phyloP scores from a whole-genome alignment of 2,329 filamentous ascomycete species.

The Magnaporthiopsis poae region DNA sequence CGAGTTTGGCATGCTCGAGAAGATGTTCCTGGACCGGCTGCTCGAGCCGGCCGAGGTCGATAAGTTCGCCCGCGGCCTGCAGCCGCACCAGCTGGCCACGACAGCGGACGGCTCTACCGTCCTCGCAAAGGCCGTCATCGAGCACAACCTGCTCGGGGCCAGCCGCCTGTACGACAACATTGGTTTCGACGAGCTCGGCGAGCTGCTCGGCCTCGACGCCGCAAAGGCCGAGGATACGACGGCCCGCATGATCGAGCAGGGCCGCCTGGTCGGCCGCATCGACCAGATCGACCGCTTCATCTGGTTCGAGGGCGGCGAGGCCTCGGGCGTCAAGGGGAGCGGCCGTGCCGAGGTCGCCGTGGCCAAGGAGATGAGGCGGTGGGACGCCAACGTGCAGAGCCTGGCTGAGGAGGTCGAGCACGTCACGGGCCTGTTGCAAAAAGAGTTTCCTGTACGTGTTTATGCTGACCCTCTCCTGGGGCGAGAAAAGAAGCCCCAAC shows the following conservation, averaged over 20 bases:
- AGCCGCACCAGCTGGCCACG: constrained; percentile 79
- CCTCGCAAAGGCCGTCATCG: constrained; percentile 82
- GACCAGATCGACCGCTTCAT: constrained; percentile 87
- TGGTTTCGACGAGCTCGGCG: constrained; percentile 62
- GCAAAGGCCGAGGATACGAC: constrained; percentile 85
- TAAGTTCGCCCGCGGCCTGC: constrained; percentile 70
- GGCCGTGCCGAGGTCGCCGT: constrained; percentile 53
- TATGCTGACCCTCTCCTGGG: too few relatives aligned
- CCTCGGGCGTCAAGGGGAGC: constrained; percentile 58
- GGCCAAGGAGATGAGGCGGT: constrained; percentile 66
- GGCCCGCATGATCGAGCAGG: constrained; percentile 91
- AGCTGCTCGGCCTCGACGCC: constrained; percentile 65
- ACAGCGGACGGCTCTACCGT: constrained; percentile 89
- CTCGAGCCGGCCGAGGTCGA: constrained; percentile 73
- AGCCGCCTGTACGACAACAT: constrained; percentile 75
- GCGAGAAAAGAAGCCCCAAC: too few relatives aligned
- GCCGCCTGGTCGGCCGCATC: constrained; percentile 74
- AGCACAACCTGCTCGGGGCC: constrained; percentile 86
- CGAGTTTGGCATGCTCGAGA: constrained; percentile 84
- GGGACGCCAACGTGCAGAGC: constrained; percentile 81
- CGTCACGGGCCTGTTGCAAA: constrained; percentile 70
- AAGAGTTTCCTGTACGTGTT: constrained; percentile 58
- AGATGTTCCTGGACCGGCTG: constrained; percentile 89
- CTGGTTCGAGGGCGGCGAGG: constrained; percentile 70
- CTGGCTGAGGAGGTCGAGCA: constrained; percentile 74